Percentiles rank a stretch among this genome's conserved stretches.
phyloP scores from a whole-genome alignment of 306 rosid genomes.

The Vachellia collinsii region DNA sequence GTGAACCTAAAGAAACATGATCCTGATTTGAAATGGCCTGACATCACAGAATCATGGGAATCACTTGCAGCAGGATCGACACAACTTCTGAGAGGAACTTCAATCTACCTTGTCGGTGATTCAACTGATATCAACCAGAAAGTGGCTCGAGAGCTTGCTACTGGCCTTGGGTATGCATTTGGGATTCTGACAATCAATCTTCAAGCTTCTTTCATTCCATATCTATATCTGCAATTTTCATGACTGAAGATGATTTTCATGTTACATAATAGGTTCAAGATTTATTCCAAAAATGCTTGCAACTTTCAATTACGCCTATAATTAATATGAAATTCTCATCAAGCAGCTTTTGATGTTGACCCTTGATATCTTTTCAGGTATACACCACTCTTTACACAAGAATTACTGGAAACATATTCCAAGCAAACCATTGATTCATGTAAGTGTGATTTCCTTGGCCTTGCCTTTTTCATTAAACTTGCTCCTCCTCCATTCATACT shows the following conservation, averaged over 20 bases:
- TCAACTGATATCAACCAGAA: constrained; percentile 78
- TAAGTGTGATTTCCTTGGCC: constrained; percentile 49
- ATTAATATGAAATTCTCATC: constrained; percentile 18
- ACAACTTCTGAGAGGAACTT: constrained; percentile 80
- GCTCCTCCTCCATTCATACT: constrained; percentile 16
- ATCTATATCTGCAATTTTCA: neutral
- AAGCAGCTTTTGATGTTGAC: constrained; percentile 16
- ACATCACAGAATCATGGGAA: constrained; percentile 85
- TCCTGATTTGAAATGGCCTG: constrained; percentile 93
- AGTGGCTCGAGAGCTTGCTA: constrained; percentile 90
- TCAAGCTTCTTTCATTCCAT: constrained; percentile 9
- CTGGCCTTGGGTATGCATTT: constrained; percentile 73
- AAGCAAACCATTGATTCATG: constrained; percentile 83
- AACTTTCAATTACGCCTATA: neutral
- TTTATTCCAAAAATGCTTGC: constrained; percentile 15
- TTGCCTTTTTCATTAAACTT: constrained; percentile 12
- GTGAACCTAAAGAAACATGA: constrained; percentile 88
- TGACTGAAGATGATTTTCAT: constrained; percentile 3
- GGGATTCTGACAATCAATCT: constrained; percentile 30
- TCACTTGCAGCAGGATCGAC: constrained; percentile 75
- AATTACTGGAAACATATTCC: constrained; percentile 73
- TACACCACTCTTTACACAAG: constrained; percentile 78
- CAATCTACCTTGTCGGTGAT: constrained; percentile 84
- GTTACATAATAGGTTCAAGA: neutral
- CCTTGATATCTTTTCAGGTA: constrained; percentile 63